These are phyloP conservation scores for Taiwanofungus camphoratus DNA, from an alignment of 1,284 basidiomycete species.

Conservation along the genomic window DNA sequence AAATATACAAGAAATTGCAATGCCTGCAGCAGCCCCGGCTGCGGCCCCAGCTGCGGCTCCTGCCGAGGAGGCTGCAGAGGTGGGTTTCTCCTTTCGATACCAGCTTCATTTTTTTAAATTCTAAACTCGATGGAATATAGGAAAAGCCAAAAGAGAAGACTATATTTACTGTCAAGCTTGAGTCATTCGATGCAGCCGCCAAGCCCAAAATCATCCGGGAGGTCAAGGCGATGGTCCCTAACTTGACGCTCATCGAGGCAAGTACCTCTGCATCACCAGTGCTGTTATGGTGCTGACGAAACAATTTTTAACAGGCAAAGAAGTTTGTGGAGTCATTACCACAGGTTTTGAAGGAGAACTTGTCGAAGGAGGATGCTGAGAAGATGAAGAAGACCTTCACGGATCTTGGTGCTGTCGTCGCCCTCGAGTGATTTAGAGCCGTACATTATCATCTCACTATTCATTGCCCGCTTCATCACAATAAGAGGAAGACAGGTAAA, in stretches of 20 bases:
- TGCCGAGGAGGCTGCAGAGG: constrained; percentile 63
- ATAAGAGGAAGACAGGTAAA: constrained; percentile 2
- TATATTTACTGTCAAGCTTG: constrained; percentile 91
- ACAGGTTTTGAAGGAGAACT: constrained; percentile 91
- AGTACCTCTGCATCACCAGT: constrained; percentile 33
- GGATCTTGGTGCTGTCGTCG: constrained; percentile 84
- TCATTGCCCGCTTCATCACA: constrained; percentile 3
- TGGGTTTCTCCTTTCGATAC: constrained; percentile 30
- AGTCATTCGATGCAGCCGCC: constrained; percentile 83
- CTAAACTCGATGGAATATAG: constrained; percentile 35
- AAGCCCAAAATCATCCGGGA: constrained; percentile 99
- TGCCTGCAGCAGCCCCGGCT: constrained; percentile 76
- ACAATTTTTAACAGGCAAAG: constrained; percentile 71
- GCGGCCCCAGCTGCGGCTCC: constrained; percentile 51
- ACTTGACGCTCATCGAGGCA: constrained; percentile 93
- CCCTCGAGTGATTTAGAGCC: constrained; percentile 57
- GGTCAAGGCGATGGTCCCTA: constrained; percentile 93
- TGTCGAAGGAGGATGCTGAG: constrained; percentile 97
- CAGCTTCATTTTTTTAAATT: neutral
- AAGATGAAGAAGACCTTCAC: constrained; percentile 92
- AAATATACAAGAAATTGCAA: constrained; percentile 97
- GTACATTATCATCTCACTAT: constrained; percentile 12
- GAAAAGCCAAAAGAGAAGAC: constrained; percentile 99
- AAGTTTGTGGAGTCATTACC: constrained; percentile 98
- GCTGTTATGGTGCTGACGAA: constrained; percentile 8